Evolutionary conservation across 805 yeast species (phyloP).

Genomic region (Pichia paraexigua): DNA sequence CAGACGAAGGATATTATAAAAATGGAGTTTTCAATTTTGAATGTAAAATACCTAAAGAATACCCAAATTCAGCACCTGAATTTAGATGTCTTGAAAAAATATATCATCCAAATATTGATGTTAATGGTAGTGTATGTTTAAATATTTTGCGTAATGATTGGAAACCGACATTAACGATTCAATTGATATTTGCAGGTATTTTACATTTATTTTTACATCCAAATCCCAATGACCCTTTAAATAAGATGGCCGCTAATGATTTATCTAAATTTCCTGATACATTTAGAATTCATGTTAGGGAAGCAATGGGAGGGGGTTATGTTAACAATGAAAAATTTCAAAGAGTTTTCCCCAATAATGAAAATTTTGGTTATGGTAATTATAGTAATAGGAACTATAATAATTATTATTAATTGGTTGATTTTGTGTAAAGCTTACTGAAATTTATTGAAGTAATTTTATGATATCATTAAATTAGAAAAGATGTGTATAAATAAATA

Average conservation of each 20-base stretch:
- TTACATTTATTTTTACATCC: constrained; percentile 84
- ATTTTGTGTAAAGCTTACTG: not conserved
- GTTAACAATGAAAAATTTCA: constrained; percentile 58
- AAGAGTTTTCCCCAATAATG: constrained; percentile 34
- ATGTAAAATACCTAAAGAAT: constrained; percentile 59
- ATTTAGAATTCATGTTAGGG: constrained; percentile 50
- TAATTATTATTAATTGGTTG: not conserved
- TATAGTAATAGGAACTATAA: not conserved
- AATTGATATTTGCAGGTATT: constrained; percentile 75
- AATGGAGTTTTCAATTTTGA: constrained; percentile 65
- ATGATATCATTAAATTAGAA: not conserved
- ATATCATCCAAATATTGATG: constrained; percentile 91
- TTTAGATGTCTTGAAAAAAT: constrained; percentile 64
- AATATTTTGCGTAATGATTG: constrained; percentile 92
- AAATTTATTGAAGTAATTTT: not conserved
- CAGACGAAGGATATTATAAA: constrained; percentile 65
- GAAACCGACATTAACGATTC: constrained; percentile 85
- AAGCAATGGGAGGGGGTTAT: constrained; percentile 66
- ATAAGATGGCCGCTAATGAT: constrained; percentile 76
- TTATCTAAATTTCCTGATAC: constrained; percentile 35
- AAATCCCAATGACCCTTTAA: constrained; percentile 85
- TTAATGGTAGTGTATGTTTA: constrained; percentile 84
- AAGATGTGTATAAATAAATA: not conserved
- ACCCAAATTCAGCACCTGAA: constrained; percentile 91
- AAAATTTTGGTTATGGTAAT: not conserved